Base-by-base conservation (phyloP, 2,329 filamentous ascomycete genomes). In the Cordyceps javanica region DNA sequence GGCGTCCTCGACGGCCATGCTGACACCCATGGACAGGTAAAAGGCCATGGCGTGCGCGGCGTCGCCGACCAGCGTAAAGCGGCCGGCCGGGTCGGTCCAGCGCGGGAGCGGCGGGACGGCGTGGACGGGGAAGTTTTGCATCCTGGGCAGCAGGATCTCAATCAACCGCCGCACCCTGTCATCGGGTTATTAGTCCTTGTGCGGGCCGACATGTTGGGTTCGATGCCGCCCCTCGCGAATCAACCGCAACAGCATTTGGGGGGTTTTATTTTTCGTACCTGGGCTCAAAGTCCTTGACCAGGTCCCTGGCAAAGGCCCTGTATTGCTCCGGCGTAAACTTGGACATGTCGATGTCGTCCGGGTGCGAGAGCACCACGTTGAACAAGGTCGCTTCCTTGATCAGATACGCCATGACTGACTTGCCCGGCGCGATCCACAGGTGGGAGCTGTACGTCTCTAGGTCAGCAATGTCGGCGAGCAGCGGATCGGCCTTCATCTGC, bases 291-390 rank as follows among this genome's bases (percentile, higher is more conserved):
- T 26, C 57, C 25, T 55, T n/a, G 48, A 52, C 60, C 14, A 60
- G 41, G 0, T 55, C 39, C 8, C 45, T 38, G 3, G 61, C 60
- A 23, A 57, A 54, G 2, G 32, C 41, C 9, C 30, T 53, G 42
- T 60, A 60, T 19, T 63, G 48, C 9, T 49, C 53, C 1, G 51
- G 7, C 7, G 54, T 56, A 14, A 60, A 60, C 2, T 53, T 36
- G 38, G 41, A 59, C 28, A 61, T 61, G 50, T 62, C 42, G 38
- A 61, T 39, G 28, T 62, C 48, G 60, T 77, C 74, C 14, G 64
- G 67, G 58, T 77, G 73, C 5, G 72, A 73, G 1, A 77, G 65
- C 0, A 77, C 75, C 68, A 77, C 72, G 59, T 77, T 77, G 62
- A 76, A 76, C 1, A 71, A 65, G 41, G 70, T 69, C 1, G 72